These are phyloP conservation scores for Pythium insidiosum DNA, from an alignment of 352 stramenopile genomes.

Conservation along the genomic window DNA sequence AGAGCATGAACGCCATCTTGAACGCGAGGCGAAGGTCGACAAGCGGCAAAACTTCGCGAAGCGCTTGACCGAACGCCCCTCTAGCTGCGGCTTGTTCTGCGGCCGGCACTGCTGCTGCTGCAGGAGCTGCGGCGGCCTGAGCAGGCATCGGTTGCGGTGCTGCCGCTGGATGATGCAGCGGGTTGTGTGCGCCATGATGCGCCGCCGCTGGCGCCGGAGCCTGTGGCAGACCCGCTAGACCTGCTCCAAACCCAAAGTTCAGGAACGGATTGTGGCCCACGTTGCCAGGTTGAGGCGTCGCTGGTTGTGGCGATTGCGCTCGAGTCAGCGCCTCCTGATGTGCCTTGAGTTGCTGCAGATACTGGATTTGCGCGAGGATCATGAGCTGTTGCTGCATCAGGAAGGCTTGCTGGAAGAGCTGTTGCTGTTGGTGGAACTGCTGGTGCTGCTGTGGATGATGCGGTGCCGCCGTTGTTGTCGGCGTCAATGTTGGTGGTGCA, in stretches of 20 bases:
- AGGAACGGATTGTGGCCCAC: neutral
- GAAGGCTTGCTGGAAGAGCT: conserved; percentile 49
- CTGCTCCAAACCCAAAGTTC: neutral
- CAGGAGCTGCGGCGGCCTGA: conserved; percentile 5
- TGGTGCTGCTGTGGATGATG: conserved; percentile 4
- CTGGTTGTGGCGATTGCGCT: too few relatives aligned
- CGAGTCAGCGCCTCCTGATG: too few relatives aligned
- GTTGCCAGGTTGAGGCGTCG: neutral
- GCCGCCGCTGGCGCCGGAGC: too few relatives aligned
- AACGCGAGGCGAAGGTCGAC: conserved; percentile 68
- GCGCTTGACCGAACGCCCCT: conserved; percentile 31
- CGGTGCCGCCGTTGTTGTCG: conserved; percentile 1
- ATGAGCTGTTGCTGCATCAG: conserved; percentile 77
- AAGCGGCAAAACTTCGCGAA: conserved; percentile 47
- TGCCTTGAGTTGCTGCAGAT: conserved; percentile 56
- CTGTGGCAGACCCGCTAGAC: neutral
- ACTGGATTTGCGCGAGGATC: conserved; percentile 75
- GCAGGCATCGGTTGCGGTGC: too few relatives aligned
- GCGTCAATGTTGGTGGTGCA: neutral
- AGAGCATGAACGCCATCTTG: conserved; percentile 87
- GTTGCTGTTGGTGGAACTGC: conserved; percentile 20
- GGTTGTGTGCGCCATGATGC: too few relatives aligned
- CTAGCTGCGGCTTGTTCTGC: conserved; percentile 8
- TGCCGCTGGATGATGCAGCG: too few relatives aligned
- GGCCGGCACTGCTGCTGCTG: neutral